Evolutionary conservation across 441 rosid genomes (phyloP).

Genomic region (Gossypium aridum): DNA sequence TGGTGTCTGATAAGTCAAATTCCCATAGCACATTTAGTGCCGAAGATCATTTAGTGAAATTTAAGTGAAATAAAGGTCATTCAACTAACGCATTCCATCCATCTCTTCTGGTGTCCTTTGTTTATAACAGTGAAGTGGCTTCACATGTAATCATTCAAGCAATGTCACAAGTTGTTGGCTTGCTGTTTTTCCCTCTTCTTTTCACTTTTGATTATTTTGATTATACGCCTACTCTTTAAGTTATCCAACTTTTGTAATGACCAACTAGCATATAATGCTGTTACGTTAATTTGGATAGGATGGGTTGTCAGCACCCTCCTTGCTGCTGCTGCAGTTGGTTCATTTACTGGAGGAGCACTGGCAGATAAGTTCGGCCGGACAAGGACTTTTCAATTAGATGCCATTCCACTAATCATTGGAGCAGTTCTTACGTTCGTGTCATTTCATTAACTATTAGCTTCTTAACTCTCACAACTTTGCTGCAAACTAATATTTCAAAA

Average conservation of each 20-base stretch:
- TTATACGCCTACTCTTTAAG: background rate
- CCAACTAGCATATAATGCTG: slow-evolving; percentile 10
- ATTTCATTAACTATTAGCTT: slow-evolving; percentile 9
- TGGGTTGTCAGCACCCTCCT: slow-evolving; percentile 96
- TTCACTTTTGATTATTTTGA: slow-evolving; percentile 9
- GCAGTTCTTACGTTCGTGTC: slow-evolving; percentile 64
- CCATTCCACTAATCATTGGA: slow-evolving; percentile 84
- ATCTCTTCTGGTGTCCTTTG: background rate
- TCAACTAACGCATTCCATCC: background rate
- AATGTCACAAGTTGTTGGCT: background rate
- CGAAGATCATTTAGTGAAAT: background rate
- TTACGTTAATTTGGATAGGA: slow-evolving; percentile 42
- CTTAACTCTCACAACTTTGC: background rate
- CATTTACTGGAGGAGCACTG: slow-evolving; percentile 90
- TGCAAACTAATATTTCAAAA: slow-evolving; percentile 17
- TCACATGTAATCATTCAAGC: background rate
- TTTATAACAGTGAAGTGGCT: background rate
- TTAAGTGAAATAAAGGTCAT: background rate
- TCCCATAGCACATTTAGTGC: background rate
- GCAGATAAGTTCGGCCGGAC: slow-evolving; percentile 97
- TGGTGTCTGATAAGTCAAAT: background rate
- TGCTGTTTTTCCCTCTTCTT: background rate
- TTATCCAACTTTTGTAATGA: background rate
- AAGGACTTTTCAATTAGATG: slow-evolving; percentile 85
- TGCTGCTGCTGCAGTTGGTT: slow-evolving; percentile 93